Base-by-base conservation (phyloP, 164 flowering plant genomes). In the Sextonia rubra region DNA sequence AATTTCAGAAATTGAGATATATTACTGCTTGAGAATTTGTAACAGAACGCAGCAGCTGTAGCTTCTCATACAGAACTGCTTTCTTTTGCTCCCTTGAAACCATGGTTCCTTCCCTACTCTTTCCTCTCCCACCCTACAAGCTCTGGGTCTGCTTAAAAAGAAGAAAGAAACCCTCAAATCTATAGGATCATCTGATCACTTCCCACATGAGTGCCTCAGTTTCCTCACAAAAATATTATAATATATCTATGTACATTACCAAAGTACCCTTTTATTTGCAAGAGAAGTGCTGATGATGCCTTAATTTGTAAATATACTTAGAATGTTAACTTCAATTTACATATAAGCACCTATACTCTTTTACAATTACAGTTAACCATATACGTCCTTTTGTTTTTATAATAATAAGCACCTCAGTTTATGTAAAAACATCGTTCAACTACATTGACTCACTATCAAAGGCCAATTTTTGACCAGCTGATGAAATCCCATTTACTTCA, bases 21-120 rank as follows among this genome's bases (percentile, higher is more conserved):
- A 90, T 72, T 72, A 72, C 98, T 75, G 98, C 92, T 76, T 82
- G 88, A 85, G 98, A 94, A 77, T 92, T 84, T 12, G 96, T 90
- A 74, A 90, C 78, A 27, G 98, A 90, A 60, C 98, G 97, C 82
- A 94, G 98, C 0, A 89, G 84, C 75, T 94, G 98, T 73, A 94
- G 88, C 87, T 94, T 90, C 86, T 94, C 97, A 85, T 86, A 88
- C 80, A 90, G 82, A 15, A 77, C 83, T 61, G 86, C 88, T 82
- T 82, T 88, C 84, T 85, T 88, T 73, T 85, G 87, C 90, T 89
- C 94, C 74, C 89, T 86, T 27, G 97, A 87, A 77, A 88, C 93
- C 96, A 90, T 90, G 73, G 15, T 66, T 68, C 72, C 74, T 78
- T 64, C 68, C 61, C 49, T 71, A 62, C 70, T 73, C 60, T 74